phyloP scores from a whole-genome alignment of 345 rosid genomes.

The Arabidopsis thaliana region DNA sequence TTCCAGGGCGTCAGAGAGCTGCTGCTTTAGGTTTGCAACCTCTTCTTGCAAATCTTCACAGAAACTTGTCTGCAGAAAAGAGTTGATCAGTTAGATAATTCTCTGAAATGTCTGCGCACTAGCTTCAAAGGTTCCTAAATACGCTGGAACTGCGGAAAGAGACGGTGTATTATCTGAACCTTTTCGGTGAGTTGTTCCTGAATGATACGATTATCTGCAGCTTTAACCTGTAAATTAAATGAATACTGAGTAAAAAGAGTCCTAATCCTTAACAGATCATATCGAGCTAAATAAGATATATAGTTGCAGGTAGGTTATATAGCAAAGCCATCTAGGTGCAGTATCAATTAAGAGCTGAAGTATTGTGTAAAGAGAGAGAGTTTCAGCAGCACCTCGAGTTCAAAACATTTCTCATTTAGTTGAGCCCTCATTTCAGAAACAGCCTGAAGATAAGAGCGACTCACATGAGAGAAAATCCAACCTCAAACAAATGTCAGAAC shows the following conservation, averaged over 20 bases:
- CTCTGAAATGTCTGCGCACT: conserved; percentile 15
- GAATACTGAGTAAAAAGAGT: neutral
- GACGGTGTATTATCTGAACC: conserved; percentile 51
- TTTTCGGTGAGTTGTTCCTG: conserved; percentile 93
- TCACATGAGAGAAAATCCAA: conserved; percentile 30
- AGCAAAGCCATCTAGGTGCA: conserved; percentile 21
- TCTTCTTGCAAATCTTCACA: conserved; percentile 81
- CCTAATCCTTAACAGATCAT: neutral
- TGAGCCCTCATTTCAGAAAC: conserved; percentile 76
- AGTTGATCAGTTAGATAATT: conserved; percentile 32
- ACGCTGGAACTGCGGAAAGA: neutral
- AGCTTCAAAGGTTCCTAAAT: conserved; percentile 23
- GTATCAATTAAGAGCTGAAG: conserved; percentile 1
- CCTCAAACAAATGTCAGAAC: conserved; percentile 8
- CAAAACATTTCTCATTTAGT: conserved; percentile 92
- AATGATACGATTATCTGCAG: conserved; percentile 89
- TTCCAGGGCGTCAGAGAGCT: conserved; percentile 75
- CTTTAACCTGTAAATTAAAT: conserved; percentile 68
- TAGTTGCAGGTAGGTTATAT: conserved; percentile 13
- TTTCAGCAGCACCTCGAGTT: conserved; percentile 84
- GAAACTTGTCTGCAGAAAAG: conserved; percentile 62
- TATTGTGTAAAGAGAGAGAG: conserved; percentile 34
- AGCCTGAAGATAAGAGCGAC: conserved; percentile 59
- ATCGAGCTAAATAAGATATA: neutral
- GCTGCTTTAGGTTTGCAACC: conserved; percentile 71